Base-by-base conservation (phyloP, 805 yeast species). In the Komagataella pseudopastoris region DNA sequence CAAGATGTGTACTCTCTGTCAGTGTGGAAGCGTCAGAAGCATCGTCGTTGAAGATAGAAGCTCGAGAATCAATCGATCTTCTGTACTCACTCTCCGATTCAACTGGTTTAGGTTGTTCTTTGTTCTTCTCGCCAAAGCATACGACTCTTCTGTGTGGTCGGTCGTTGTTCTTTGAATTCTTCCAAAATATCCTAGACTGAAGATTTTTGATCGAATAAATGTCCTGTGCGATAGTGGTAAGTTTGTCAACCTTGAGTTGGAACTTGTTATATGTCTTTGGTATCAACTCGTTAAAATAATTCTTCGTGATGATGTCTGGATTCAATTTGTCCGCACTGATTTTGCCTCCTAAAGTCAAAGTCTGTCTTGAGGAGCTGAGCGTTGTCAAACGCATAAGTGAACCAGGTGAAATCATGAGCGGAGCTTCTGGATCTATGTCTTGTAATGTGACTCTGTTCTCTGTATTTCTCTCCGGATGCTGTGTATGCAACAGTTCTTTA, bases 301-400 rank as follows among this genome's bases (percentile, higher is more conserved):
- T 64, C 54, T 63, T 65, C 23, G 64, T 69, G 17, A 65, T 64
- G 8, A 63, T 51, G 52, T 65, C 63, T 22, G 58, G 59, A 47
- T 65, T 65, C 60, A 63, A 58, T 44, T 62, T 57, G 54, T 65
- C 69, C 46, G 67, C 65, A 8, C 67, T 60, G 17, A 65, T 51
- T 44, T 56, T 52, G 63, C 78, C 63, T 67, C 70, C 64, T 49
- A 91, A 64, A n/a, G 86, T 79, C 54, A 91, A 71, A 0, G 97
- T 87, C 56, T 86, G 88, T 56, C 96, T 77, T 1, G 91, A 81
- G 14, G 83, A 78, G 49, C 80, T 77, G 53, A 91, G 69, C 4
- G 86, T 75, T 0, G 85, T 76, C 12, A 90, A 71, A 59, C 84
- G 75, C 61, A 81, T 71, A 73, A 82, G 75, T 56, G 81, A 83